These are phyloP conservation scores for Saccharomyces uvarum DNA, from an alignment of 1,139 yeast genomes.

Conservation along the genomic window DNA sequence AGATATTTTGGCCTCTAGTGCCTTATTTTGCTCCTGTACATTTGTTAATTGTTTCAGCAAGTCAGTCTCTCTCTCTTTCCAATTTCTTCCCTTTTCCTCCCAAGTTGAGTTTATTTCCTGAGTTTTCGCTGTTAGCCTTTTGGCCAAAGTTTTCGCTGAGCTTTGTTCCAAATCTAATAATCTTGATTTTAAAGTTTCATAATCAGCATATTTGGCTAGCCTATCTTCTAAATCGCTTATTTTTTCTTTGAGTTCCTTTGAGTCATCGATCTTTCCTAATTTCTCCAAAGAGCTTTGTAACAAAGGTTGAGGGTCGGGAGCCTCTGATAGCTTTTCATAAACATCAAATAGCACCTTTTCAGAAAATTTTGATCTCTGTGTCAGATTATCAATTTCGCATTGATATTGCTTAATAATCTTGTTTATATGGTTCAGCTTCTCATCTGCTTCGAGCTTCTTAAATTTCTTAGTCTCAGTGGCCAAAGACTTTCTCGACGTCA, in stretches of 20 bases:
- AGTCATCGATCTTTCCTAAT: conserved; percentile 51
- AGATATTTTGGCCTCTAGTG: conserved; percentile 48
- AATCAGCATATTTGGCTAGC: conserved; percentile 63
- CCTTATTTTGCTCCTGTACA: conserved; percentile 40
- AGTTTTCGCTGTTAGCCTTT: conserved; percentile 46
- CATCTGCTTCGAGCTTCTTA: conserved; percentile 58
- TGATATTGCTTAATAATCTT: conserved; percentile 79
- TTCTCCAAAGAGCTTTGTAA: conserved; percentile 66
- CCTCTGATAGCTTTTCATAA: conserved; percentile 72
- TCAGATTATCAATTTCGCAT: conserved; percentile 74
- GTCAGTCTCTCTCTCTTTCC: conserved; percentile 47
- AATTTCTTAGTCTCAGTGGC: conserved; percentile 80
- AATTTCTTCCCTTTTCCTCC: conserved; percentile 57
- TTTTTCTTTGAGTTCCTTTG: conserved; percentile 46
- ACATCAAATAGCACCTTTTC: conserved; percentile 68
- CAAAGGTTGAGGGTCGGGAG: conserved; percentile 87
- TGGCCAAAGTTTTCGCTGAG: conserved; percentile 44
- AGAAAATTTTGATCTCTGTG: conserved; percentile 66
- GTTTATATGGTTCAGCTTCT: conserved; percentile 52
- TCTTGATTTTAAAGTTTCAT: conserved; percentile 63
- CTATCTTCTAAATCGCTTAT: conserved; percentile 52
- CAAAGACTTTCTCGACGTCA: conserved; percentile 62
- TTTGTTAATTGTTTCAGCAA: conserved; percentile 39
- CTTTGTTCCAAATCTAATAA: conserved; percentile 52
- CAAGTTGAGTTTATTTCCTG: conserved; percentile 52